Evolutionary conservation across 176 grass and related monocot species (phyloP), one percentile per base, ranked within the genome.

Genomic region (Eleusine indica): DNA sequence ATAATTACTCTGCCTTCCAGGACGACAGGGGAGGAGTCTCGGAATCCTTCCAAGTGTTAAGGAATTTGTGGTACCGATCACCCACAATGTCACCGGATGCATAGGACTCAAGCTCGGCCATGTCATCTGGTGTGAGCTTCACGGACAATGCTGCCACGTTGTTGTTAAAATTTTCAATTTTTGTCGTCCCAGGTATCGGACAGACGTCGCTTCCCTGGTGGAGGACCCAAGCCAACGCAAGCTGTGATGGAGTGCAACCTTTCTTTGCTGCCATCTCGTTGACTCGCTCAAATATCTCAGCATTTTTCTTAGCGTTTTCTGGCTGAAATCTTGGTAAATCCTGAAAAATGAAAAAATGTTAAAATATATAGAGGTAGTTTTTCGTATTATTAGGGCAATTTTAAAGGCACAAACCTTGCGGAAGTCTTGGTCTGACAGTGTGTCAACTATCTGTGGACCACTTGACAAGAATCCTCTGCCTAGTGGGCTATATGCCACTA

Each of bases 101-200:
- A 15, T 81, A 93, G 0, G 84, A 90, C 60, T 88, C 85, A 0
- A 94, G 88, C 56, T 94, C 82, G 0, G 79, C 57, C 91, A 94
- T 90, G 47, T 94, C 91, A 22, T 94, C 74, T 0, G 39, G 61
- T 6, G 86, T 73, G 35, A 94, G 85, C 29, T 67, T 81, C 40
- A 94, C 78, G 0, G 75, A 77, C 1, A 91, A 0, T 15, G 92
- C 89, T 19, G 69, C 86, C 0, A 91, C 61, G 13, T 94, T 94
- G 58, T 91, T 86, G 22, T 89, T 78, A 40, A 91, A 84, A n/a
- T 94, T 94, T n/a, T 74, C 80, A 0, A 91, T 72, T 11, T 89
- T 91, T 5, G 92, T 94, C 0, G 92, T 94, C 0, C 92, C 92
- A 6, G 92, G 88, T 22, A 94, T 91, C 10, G 92, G 88, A 75